Conservation (phyloP, 2,329 filamentous ascomycete species). For the Trichoderma citrinoviride region DNA sequence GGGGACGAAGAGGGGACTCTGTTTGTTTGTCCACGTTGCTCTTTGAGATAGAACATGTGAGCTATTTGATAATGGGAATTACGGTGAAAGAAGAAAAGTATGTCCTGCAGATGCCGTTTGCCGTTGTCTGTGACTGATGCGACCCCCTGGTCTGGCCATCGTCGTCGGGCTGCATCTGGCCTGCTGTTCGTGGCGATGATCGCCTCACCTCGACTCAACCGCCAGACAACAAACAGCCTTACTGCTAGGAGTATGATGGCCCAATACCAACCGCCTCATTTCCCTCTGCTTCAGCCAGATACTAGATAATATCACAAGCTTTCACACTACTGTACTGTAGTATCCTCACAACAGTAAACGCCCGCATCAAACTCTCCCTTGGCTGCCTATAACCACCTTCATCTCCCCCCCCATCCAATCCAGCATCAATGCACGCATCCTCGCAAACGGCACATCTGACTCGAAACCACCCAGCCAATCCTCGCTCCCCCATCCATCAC, state of each 20-base stretch:
- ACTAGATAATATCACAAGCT: too few species aligned
- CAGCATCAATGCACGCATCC: neutral
- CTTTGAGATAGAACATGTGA: neutral
- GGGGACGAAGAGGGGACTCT: neutral
- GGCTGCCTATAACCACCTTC: neutral
- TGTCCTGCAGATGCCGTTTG: neutral
- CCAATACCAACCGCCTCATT: neutral
- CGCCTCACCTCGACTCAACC: neutral
- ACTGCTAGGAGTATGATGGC: neutral
- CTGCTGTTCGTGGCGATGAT: neutral
- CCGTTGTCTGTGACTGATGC: conserved; percentile 1
- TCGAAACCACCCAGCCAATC: too few species aligned
- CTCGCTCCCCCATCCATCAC: neutral
- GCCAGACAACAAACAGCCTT: neutral
- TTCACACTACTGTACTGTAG: too few species aligned
- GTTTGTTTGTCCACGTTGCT: neutral
- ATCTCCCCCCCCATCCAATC: neutral
- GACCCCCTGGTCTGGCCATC: neutral
- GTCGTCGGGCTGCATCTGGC: neutral
- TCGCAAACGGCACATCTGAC: neutral
- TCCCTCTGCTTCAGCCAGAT: too few species aligned
- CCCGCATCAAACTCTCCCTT: neutral
- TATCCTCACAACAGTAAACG: neutral
- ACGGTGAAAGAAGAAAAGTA: neutral
- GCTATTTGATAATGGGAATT: neutral